Percentiles rank a stretch among this genome's conserved stretches.
Evolutionary conservation across 176 grass and related monocot genomes (phyloP).

Genomic region (Cenchrus purpureus): DNA sequence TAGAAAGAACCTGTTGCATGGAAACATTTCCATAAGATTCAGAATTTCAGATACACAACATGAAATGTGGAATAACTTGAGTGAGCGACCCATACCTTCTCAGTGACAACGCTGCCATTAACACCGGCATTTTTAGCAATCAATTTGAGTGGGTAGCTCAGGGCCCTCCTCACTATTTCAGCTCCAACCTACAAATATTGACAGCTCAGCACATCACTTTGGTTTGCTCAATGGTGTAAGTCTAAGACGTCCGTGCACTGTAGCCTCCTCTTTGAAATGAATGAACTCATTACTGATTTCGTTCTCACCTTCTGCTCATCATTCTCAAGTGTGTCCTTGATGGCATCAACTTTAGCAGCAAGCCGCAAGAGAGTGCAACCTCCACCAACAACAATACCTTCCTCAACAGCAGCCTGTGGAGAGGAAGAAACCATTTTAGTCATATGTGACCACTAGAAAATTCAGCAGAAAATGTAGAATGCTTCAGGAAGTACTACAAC

Average conservation of each 20-base stretch:
- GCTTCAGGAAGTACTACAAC: neutral
- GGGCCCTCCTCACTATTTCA: conserved; percentile 86
- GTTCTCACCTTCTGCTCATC: conserved; percentile 90
- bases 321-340: conserved; percentile 89
- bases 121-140: conserved; percentile 98
- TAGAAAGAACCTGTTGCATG: conserved; percentile 70
- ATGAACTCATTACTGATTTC: neutral
- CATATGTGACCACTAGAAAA: neutral
- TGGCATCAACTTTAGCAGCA: conserved; percentile 85
- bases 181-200: conserved; percentile 77
- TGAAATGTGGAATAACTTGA: neutral
- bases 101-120: conserved; percentile 92
- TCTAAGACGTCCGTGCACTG: neutral
- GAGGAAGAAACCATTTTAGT: conserved; percentile 1
- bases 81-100: conserved; percentile 60
- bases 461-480: neutral
- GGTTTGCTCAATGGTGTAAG: neutral
- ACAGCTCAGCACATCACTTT: conserved; percentile 21
- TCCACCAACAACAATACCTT: conserved; percentile 99
- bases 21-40: conserved; percentile 18
- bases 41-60: neutral
- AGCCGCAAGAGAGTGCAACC: conserved; percentile 94
- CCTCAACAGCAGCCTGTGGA: conserved; percentile 91
- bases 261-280: neutral
- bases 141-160: conserved; percentile 95